phyloP scores from a whole-genome alignment of 805 yeast genomes.

The Ogataea populi-albae region DNA sequence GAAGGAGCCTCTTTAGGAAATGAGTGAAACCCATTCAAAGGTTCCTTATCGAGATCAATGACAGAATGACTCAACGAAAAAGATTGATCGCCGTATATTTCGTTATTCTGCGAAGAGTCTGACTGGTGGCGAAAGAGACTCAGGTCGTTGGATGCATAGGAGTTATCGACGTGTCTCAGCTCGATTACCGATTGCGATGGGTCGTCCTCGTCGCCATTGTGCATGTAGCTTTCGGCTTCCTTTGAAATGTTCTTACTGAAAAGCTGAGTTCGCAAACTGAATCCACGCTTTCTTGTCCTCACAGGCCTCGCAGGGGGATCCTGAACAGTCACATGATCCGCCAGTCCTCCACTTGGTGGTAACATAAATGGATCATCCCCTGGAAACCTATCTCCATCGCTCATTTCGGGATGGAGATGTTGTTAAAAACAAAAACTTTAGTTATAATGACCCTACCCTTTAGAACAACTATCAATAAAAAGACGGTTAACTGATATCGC shows the following conservation, averaged over 20 bases:
- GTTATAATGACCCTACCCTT: too few species aligned
- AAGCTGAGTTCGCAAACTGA: slow-evolving; percentile 64
- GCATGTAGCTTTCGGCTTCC: slow-evolving; percentile 20
- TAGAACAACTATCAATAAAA: too few species aligned
- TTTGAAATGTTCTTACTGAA: slow-evolving; percentile 42
- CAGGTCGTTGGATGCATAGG: slow-evolving; percentile 26
- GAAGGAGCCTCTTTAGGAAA: slow-evolving; percentile 5
- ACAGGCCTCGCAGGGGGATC: slow-evolving; percentile 25
- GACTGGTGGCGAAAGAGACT: slow-evolving; percentile 17
- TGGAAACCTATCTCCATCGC: neutral
- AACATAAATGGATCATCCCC: slow-evolving; percentile 1
- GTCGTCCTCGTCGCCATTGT: slow-evolving; percentile 2
- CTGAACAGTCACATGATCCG: neutral
- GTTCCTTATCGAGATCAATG: slow-evolving; percentile 26
- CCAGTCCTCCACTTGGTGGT: neutral
- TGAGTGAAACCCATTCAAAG: slow-evolving; percentile 7
- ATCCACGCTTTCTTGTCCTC: slow-evolving; percentile 55
- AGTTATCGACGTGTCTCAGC: slow-evolving; percentile 30
- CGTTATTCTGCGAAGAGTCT: slow-evolving; percentile 3
- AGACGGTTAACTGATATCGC: too few species aligned
- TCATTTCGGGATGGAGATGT: too few species aligned
- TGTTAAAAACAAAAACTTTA: too few species aligned
- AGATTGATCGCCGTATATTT: neutral
- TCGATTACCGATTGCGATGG: slow-evolving; percentile 31
- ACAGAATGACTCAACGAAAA: slow-evolving; percentile 21